Evolutionary conservation across 768 basidiomycete species (phyloP).

Genomic region (Auricularia heimuer): DNA sequence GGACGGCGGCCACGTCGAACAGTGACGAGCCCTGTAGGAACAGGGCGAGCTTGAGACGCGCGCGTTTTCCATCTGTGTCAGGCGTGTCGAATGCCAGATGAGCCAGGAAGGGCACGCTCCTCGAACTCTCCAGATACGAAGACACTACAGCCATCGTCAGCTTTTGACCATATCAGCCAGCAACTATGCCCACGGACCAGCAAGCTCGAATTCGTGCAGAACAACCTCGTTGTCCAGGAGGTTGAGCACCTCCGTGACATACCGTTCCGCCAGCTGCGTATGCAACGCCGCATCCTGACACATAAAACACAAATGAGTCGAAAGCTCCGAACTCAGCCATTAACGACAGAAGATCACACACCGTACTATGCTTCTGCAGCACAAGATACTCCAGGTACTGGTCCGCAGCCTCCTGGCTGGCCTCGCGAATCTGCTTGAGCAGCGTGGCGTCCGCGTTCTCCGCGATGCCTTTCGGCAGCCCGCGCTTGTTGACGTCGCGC

Average conservation of each 20-base stretch:
- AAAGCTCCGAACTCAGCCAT: neutral
- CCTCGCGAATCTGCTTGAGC: slow-evolving; percentile 45
- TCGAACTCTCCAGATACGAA: slow-evolving; percentile 38
- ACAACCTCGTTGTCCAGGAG: slow-evolving; percentile 28
- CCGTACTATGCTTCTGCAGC: slow-evolving; percentile 52
- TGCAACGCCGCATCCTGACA: slow-evolving; percentile 54
- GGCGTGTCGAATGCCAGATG: slow-evolving; percentile 82
- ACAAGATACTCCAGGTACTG: slow-evolving; percentile 78
- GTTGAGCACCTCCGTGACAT: slow-evolving; percentile 43
- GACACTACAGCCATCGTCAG: slow-evolving; percentile 27
- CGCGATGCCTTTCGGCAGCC: slow-evolving; percentile 33
- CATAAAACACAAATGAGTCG: slow-evolving; percentile 16
- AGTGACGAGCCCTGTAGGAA: slow-evolving; percentile 69
- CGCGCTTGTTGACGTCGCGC: slow-evolving; percentile 24
- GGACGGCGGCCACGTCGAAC: slow-evolving; percentile 47
- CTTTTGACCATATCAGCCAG: slow-evolving; percentile 1
- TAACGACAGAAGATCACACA: slow-evolving; percentile 21
- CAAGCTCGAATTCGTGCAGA: neutral
- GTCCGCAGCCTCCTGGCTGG: slow-evolving; percentile 50
- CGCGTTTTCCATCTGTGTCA: slow-evolving; percentile 61
- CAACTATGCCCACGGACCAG: neutral
- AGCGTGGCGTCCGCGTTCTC: slow-evolving; percentile 50
- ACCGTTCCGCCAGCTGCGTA: slow-evolving; percentile 48
- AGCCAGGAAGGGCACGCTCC: slow-evolving; percentile 41
- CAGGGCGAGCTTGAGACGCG: slow-evolving; percentile 64